Conservation (phyloP, 2,329 filamentous ascomycete species). For the Huntiella omanensis region DNA sequence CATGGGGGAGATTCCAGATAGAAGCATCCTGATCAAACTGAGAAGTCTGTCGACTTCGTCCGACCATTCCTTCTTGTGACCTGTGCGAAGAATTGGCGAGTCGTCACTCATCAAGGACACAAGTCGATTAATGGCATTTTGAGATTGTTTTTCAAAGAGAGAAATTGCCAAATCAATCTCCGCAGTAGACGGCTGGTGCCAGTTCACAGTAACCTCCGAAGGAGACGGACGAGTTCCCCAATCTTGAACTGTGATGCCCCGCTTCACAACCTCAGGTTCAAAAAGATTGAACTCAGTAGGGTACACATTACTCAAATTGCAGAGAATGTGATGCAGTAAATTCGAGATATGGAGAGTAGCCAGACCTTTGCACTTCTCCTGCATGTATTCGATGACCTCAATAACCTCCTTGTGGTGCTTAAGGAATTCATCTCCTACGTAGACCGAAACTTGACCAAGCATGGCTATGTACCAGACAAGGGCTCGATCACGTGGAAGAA, state of each 20-base stretch:
- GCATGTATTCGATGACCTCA: constrained; percentile 88
- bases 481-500: constrained; percentile 77
- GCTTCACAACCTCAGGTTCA: constrained; percentile 53
- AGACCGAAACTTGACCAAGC: constrained; percentile 93
- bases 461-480: constrained; percentile 95
- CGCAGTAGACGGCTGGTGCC: constrained; percentile 66
- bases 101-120: constrained; percentile 63
- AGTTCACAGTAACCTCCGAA: constrained; percentile 62
- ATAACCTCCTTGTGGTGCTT: constrained; percentile 79
- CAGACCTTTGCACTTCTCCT: constrained; percentile 81
- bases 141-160: constrained; percentile 69
- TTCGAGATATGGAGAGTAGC: constrained; percentile 94
- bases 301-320: constrained; percentile 89
- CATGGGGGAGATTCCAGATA: constrained; percentile 74
- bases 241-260: constrained; percentile 55
- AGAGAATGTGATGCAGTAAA: constrained; percentile 85
- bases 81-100: constrained; percentile 70
- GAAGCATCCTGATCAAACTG: constrained; percentile 69
- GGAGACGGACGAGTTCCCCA: constrained; percentile 72
- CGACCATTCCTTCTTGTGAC: constrained; percentile 97
- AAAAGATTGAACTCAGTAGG: constrained; percentile 78
- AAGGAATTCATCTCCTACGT: constrained; percentile 78
- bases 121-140: constrained; percentile 55
- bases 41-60: constrained; percentile 87
- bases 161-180: constrained; percentile 82